These are phyloP conservation scores for Malassezia globosa DNA, from an alignment of 1,284 basidiomycete species.

Conservation along the genomic window DNA sequence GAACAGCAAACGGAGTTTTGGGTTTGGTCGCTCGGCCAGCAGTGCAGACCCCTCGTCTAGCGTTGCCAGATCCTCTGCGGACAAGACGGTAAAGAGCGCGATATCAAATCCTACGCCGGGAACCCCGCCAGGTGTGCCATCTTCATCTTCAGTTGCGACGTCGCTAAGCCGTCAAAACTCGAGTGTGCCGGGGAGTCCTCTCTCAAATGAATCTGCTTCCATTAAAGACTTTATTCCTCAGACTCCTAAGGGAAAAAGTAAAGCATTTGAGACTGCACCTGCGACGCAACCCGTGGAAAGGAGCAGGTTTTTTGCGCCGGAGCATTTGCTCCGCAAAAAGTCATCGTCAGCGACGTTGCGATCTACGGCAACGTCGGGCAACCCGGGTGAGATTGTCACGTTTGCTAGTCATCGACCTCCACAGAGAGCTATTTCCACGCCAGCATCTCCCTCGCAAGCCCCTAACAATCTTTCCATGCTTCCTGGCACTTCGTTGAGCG, in stretches of 20 bases:
- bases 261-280: too few species aligned
- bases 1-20: slow-evolving; percentile 4
- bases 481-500: neutral
- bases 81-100: too few species aligned
- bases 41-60: neutral
- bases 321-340: neutral
- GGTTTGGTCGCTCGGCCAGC: slow-evolving; percentile 5
- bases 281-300: neutral
- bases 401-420: neutral
- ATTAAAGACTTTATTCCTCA: too few species aligned
- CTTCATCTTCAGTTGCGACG: too few species aligned
- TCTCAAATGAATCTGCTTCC: too few species aligned
- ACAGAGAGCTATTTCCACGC: neutral
- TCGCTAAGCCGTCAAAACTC: too few species aligned
- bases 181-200: too few species aligned
- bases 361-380: neutral
- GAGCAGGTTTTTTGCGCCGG: neutral
- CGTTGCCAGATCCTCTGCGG: too few species aligned
- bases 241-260: too few species aligned
- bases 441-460: neutral
- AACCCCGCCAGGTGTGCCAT: too few species aligned
- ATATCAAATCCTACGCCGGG: too few species aligned
- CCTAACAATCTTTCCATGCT: neutral
- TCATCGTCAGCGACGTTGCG: neutral
- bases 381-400: neutral